phyloP scores from a whole-genome alignment of 148 eudicot genomes.

The Rhododendron williamsianum region DNA sequence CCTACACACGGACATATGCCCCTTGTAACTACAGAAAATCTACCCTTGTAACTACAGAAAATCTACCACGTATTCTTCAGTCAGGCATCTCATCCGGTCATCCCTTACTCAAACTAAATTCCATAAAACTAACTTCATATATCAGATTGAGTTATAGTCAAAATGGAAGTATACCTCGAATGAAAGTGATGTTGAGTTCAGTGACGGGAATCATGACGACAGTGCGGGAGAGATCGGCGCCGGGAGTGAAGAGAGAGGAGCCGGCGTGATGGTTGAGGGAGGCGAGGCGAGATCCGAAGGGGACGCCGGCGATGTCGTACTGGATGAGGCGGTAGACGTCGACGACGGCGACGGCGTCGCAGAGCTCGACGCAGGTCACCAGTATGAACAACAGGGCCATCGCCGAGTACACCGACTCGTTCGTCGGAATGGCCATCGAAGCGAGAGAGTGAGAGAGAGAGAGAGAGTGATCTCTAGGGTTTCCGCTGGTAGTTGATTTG shows the following conservation, averaged over 20 bases:
- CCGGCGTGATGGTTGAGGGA: slow-evolving; percentile 85
- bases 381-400: slow-evolving; percentile 49
- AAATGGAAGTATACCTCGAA: slow-evolving; percentile 44
- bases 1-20: too few relatives aligned
- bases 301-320: slow-evolving; percentile 88
- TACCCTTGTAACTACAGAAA: neutral
- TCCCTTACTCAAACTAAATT: neutral
- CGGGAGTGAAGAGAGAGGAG: slow-evolving; percentile 51
- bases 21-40: neutral
- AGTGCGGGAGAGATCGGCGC: slow-evolving; percentile 74
- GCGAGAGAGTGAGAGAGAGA: neutral
- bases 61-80: neutral
- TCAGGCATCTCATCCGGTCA: neutral
- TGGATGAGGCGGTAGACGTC: slow-evolving; percentile 96
- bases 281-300: slow-evolving; percentile 83
- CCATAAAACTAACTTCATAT: neutral
- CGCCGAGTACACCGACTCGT: slow-evolving; percentile 42
- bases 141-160: too few relatives aligned
- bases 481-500: neutral
- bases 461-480: neutral
- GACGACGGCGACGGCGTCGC: slow-evolving; percentile 88
- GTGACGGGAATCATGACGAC: slow-evolving; percentile 72
- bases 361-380: slow-evolving; percentile 72
- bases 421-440: slow-evolving; percentile 37
- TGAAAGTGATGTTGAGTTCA: slow-evolving; percentile 53